These are phyloP conservation scores for Phoma sp. DNA, from an alignment of 2,329 filamentous ascomycete genomes.

Conservation along the genomic window DNA sequence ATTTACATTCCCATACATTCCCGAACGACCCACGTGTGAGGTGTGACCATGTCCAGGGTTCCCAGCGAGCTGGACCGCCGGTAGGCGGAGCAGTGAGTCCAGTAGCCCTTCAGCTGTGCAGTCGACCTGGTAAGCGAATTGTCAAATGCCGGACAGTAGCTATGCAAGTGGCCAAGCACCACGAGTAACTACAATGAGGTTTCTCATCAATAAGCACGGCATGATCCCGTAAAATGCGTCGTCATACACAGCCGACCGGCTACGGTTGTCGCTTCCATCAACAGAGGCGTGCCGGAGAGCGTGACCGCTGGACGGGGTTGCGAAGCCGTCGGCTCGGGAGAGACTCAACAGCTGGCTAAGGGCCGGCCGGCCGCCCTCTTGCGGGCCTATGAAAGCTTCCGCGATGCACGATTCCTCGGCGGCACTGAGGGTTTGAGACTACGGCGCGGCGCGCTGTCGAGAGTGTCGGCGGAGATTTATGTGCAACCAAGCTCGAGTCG, in stretches of 20 bases:
- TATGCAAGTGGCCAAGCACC: background rate
- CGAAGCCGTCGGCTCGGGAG: slow-evolving; percentile 29
- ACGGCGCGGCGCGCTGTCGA: slow-evolving; percentile 2
- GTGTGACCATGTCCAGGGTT: slow-evolving; percentile 4
- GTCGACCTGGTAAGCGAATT: slow-evolving; percentile 15
- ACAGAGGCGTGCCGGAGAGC: slow-evolving; percentile 15
- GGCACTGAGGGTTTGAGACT: background rate
- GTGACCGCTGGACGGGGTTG: slow-evolving; percentile 16
- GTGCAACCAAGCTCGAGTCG: background rate
- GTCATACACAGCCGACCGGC: slow-evolving; percentile 16
- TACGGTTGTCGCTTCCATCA: background rate
- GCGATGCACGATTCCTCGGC: slow-evolving; percentile 16
- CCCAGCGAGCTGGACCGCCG: slow-evolving; percentile 21
- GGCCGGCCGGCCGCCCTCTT: slow-evolving; percentile 15
- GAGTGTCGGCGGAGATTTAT: background rate
- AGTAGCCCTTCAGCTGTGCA: slow-evolving; percentile 10
- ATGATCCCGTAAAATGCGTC: slow-evolving; percentile 10
- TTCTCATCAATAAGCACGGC: slow-evolving; percentile 12
- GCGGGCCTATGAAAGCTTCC: slow-evolving; percentile 23
- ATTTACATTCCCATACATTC: background rate
- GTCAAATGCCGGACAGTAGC: slow-evolving; percentile 10
- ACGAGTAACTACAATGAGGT: too few relatives aligned
- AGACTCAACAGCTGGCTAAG: slow-evolving; percentile 16
- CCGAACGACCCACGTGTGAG: slow-evolving; percentile 5
- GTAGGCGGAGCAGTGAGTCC: slow-evolving; percentile 9